Percentiles rank a stretch among this genome's conserved stretches.
These are phyloP conservation scores for Cystobasidiopsis lactophilus DNA, from an alignment of 768 basidiomycete genomes.

Conservation along the genomic window DNA sequence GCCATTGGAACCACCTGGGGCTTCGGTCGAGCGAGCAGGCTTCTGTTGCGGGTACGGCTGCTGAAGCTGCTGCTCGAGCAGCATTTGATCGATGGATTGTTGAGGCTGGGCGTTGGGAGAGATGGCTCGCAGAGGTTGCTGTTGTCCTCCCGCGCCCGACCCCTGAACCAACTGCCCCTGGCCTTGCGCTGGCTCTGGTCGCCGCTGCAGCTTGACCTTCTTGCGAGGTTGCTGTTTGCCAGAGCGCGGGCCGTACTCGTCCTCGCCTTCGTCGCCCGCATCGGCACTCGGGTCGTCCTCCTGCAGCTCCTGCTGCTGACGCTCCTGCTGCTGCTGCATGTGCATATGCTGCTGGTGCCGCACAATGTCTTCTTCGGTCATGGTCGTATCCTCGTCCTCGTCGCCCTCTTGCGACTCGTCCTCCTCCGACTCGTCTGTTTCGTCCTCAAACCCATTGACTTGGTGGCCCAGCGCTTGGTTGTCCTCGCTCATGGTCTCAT, in stretches of 20 bases:
- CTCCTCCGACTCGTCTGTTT: conserved; percentile 10
- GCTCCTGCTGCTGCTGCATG: neutral
- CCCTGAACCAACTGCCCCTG: too few relatives aligned
- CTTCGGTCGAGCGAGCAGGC: neutral
- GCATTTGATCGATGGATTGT: neutral
- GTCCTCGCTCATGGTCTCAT: conserved; percentile 28
- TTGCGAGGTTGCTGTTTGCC: too few relatives aligned
- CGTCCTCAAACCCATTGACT: conserved; percentile 4
- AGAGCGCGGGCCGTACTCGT: too few relatives aligned
- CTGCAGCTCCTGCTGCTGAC: neutral
- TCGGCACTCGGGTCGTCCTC: neutral
- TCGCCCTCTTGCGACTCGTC: conserved; percentile 10
- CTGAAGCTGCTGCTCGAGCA: neutral
- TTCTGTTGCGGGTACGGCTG: neutral
- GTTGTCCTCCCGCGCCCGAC: too few relatives aligned
- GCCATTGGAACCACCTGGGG: too few relatives aligned
- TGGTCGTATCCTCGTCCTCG: conserved; percentile 14
- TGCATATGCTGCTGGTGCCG: too few relatives aligned
- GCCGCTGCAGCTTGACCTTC: too few relatives aligned
- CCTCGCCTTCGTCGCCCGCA: neutral
- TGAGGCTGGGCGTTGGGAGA: too few relatives aligned
- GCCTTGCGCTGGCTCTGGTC: too few relatives aligned
- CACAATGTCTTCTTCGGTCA: conserved; percentile 16
- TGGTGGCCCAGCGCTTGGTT: neutral
- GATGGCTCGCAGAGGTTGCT: too few relatives aligned